A percentile compares a stretch with the other conserved stretches of the same genome.
Evolutionary conservation across 257 asterid species (phyloP).

Genomic region (Ehretia macrophylla): DNA sequence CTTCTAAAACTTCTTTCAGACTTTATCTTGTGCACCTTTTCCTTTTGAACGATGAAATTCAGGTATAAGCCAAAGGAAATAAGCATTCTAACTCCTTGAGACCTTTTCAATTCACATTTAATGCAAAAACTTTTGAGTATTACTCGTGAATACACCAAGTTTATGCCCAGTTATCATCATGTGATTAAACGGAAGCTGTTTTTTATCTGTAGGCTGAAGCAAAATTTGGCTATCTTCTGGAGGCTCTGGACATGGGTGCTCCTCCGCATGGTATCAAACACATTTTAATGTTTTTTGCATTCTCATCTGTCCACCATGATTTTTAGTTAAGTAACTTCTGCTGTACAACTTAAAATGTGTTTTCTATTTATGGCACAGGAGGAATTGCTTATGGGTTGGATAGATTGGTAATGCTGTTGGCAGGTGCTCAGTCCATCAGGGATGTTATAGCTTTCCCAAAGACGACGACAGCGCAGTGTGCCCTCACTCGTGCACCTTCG

Average conservation of each 20-base stretch:
- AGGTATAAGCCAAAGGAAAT: too few species aligned
- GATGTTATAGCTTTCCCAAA: conserved; percentile 97
- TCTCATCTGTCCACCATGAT: too few species aligned
- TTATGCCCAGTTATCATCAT: neutral
- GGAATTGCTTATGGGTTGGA: conserved; percentile 95
- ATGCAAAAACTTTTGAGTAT: too few species aligned
- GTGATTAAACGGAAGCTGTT: neutral
- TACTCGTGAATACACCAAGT: too few species aligned
- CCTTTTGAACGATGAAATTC: too few species aligned
- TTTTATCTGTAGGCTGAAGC: conserved; percentile 67
- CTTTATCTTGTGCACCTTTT: too few species aligned
- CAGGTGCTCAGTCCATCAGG: conserved; percentile 75
- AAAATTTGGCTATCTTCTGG: conserved; percentile 92
- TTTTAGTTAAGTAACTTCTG: too few species aligned
- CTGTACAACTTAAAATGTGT: too few species aligned
- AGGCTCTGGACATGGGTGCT: conserved; percentile 98
- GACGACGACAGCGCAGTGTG: conserved; percentile 94
- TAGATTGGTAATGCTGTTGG: conserved; percentile 81
- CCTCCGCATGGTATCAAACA: conserved; percentile 94
- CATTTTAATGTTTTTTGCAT: neutral
- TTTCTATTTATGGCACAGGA: conserved; percentile 35
- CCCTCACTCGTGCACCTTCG: conserved; percentile 85
- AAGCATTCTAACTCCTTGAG: too few species aligned
- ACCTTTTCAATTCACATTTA: too few species aligned
- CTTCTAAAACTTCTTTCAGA: too few species aligned